phyloP scores from a whole-genome alignment of 2,329 filamentous ascomycete species.

The Trichophyton benhamiae region DNA sequence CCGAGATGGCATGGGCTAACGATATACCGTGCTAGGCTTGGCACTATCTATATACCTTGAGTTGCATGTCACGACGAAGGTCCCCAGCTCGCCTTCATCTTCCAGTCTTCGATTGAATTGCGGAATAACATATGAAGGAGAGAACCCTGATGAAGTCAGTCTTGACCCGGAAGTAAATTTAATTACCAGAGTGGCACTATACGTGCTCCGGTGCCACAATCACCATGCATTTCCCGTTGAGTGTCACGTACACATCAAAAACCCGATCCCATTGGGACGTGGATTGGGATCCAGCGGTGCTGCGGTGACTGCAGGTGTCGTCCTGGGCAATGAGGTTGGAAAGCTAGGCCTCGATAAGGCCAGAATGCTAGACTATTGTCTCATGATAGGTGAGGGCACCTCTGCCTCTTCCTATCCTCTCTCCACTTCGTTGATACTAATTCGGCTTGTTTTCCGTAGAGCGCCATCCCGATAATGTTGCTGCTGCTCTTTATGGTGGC shows the following conservation, averaged over 20 bases:
- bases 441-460: conserved; percentile 29
- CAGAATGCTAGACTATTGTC: conserved; percentile 82
- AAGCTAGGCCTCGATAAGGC: conserved; percentile 64
- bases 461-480: conserved; percentile 87
- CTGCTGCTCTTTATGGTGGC: conserved; percentile 85
- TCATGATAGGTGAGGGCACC: conserved; percentile 67
- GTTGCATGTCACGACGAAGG: conserved; percentile 64
- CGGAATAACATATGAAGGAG: conserved; percentile 78
- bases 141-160: conserved; percentile 59
- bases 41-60: conserved; percentile 90
- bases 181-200: conserved; percentile 85
- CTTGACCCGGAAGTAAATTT: conserved; percentile 79
- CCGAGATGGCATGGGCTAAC: neutral
- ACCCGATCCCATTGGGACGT: conserved; percentile 84
- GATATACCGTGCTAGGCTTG: conserved; percentile 44
- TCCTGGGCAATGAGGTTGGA: conserved; percentile 80
- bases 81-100: conserved; percentile 35
- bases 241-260: conserved; percentile 88
- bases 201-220: conserved; percentile 85
- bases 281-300: conserved; percentile 92
- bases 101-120: conserved; percentile 62
- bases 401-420: neutral
- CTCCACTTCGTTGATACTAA: neutral
- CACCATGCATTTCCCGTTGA: conserved; percentile 70
- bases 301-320: conserved; percentile 89